These are phyloP conservation scores for Globisporangium perplexum DNA, from an alignment of 352 stramenopile genomes.

Conservation along the genomic window DNA sequence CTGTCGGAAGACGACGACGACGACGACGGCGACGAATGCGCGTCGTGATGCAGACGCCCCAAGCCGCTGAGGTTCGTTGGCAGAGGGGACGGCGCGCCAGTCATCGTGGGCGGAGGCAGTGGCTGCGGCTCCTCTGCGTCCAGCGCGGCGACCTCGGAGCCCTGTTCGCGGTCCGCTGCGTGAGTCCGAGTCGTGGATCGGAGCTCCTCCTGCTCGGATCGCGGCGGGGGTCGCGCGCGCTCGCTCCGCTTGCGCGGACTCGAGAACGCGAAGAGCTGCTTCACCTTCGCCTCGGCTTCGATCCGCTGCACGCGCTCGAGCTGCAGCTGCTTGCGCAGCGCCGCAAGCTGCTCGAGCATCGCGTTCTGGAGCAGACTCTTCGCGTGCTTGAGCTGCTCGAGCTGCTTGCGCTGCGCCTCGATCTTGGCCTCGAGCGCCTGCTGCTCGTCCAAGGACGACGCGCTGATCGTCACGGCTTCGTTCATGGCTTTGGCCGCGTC, in stretches of 20 bases:
- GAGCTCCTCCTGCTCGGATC: neutral
- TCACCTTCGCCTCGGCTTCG: conserved; percentile 60
- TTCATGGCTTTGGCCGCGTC: conserved; percentile 79
- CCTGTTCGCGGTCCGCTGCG: too few relatives aligned
- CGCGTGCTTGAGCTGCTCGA: conserved; percentile 71
- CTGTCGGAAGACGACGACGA: conserved; percentile 25
- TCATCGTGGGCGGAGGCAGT: conserved; percentile 38
- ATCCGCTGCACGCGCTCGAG: conserved; percentile 62
- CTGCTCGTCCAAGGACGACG: conserved; percentile 74
- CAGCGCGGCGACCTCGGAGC: neutral
- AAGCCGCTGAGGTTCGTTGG: conserved; percentile 32
- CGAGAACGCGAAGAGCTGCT: conserved; percentile 30
- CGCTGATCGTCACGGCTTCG: conserved; percentile 78
- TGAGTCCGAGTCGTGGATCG: neutral
- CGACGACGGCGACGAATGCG: neutral
- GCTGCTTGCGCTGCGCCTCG: conserved; percentile 53
- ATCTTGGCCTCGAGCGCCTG: conserved; percentile 55
- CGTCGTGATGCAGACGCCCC: neutral
- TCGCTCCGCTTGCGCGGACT: conserved; percentile 5
- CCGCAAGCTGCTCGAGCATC: conserved; percentile 78
- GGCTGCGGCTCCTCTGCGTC: conserved; percentile 35
- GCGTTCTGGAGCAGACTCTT: conserved; percentile 77
- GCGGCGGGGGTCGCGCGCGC: neutral
- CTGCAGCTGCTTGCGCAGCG: conserved; percentile 72
- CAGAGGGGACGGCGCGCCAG: conserved; percentile 25